Evolutionary conservation across 768 basidiomycete genomes (phyloP), one percentile per base, ranked within the genome.

Genomic region (Strobilomyces dryophilus): DNA sequence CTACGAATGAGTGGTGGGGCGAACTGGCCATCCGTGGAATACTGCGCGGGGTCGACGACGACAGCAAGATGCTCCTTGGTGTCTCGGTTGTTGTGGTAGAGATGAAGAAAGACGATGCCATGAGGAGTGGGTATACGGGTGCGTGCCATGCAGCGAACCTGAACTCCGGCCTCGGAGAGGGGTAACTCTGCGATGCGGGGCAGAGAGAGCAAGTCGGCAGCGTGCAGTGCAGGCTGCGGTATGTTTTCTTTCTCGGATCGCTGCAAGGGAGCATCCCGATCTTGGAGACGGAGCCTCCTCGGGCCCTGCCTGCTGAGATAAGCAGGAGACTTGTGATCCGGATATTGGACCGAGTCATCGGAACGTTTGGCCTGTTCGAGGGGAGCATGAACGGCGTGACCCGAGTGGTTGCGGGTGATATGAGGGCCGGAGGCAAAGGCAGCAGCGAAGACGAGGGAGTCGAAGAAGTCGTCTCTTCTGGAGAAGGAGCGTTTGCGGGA

Each of bases 51-150:
- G 69, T 98, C 97, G 49, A 95, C 80, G 55, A 99, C 94, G 54
- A 99, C 83, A 1, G 95, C 95, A 17, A 99, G 81, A 66, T 99
- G 97, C 65, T 99, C 97, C 70, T 98, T 98, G 67, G 67, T 75
- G 73, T 98, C 97, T 49, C 79, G 82, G 62, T 86, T 89, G 68
- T 97, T 98, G 70, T 93, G 92, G 73, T 98, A 98, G 49, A 98
- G 74, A 63, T 98, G 93, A 10, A 98, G 78, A 73, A 98, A 98
- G 17, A 87, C 83, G 12, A 90, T 85, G 6, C 95, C 95, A 61
- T 98, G 92, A 0, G 92, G 91, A 0, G 97, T 99, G 39, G 97
- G 97, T 67, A 98, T 91, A 52, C 97, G 88, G 4, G 97, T 98
- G 52, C 97, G 89, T 12, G 93, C 97, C 84, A 95, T 92, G 70